Evolutionary conservation across 495 filamentous ascomycete genomes (phyloP).

Genomic region (Trichoderma erinaceum): DNA sequence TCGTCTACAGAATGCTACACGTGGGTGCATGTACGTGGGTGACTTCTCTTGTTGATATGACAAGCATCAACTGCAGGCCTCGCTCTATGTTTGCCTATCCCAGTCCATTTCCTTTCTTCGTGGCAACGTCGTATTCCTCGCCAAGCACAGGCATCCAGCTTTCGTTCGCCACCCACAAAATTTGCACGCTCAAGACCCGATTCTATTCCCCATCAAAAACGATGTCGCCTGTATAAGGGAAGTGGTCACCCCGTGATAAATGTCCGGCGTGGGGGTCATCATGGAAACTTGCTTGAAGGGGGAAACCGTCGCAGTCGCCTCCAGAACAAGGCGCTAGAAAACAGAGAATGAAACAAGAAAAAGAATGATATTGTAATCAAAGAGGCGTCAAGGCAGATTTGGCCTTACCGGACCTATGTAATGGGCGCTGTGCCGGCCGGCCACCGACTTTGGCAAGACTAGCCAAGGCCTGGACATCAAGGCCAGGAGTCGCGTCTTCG

Average conservation of each 20-base stretch:
- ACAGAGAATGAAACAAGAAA: neutral
- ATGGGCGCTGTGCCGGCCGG: neutral
- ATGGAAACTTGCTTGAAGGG: too few species aligned
- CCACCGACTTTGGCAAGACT: neutral
- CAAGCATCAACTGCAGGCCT: neutral
- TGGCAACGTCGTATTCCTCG: neutral
- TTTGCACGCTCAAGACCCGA: neutral
- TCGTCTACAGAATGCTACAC: slow-evolving; percentile 1
- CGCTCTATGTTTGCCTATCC: neutral
- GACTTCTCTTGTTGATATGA: neutral
- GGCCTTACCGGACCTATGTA: neutral
- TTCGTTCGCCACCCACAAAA: neutral
- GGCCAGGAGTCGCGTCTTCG: neutral
- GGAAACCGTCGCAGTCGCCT: neutral
- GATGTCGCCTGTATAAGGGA: neutral
- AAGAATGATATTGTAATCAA: neutral
- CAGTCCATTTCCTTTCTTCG: neutral
- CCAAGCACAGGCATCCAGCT: neutral
- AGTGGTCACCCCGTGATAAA: neutral
- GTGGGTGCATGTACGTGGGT: neutral
- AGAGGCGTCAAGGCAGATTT: neutral
- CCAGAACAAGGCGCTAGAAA: neutral
- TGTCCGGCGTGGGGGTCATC: too few species aligned
- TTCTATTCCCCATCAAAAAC: neutral
- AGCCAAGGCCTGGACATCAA: neutral